Evolutionary conservation across 345 rosid species (phyloP).

Genomic region (Moricandia moricandioides): DNA sequence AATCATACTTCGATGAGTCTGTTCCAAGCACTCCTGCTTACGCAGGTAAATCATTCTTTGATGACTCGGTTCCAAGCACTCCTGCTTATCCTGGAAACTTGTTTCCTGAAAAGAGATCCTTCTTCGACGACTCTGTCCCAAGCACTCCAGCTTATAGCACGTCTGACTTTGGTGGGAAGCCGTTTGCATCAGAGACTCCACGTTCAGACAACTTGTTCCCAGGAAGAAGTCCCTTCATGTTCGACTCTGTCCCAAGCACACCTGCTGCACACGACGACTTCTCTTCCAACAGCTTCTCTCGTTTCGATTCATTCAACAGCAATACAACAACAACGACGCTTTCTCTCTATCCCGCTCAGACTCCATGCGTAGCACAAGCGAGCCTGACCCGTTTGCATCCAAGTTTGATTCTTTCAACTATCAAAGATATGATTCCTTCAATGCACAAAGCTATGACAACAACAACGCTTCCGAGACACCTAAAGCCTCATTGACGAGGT

Average conservation of each 20-base stretch:
- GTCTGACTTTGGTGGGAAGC: slow-evolving; percentile 42
- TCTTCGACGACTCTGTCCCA: slow-evolving; percentile 63
- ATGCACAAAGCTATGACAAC: slow-evolving; percentile 43
- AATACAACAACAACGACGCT: slow-evolving; percentile 33
- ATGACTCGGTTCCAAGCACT: slow-evolving; percentile 72
- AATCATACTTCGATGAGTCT: slow-evolving; percentile 51
- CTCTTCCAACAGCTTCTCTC: slow-evolving; percentile 72
- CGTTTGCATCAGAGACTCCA: slow-evolving; percentile 45
- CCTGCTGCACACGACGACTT: slow-evolving; percentile 63
- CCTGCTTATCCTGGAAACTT: slow-evolving; percentile 49
- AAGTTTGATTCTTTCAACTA: slow-evolving; percentile 63
- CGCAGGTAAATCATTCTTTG: slow-evolving; percentile 39
- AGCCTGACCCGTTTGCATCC: slow-evolving; percentile 46
- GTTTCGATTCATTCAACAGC: slow-evolving; percentile 73
- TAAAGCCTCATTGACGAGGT: slow-evolving; percentile 46
- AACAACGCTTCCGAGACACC: slow-evolving; percentile 41
- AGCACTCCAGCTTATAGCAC: slow-evolving; percentile 63
- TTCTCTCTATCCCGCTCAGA: slow-evolving; percentile 50
- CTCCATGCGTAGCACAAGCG: slow-evolving; percentile 52
- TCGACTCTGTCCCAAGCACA: slow-evolving; percentile 73
- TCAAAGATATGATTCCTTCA: slow-evolving; percentile 55
- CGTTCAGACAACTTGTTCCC: slow-evolving; percentile 42
- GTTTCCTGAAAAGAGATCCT: slow-evolving; percentile 35
- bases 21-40: slow-evolving; percentile 76
- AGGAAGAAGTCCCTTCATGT: slow-evolving; percentile 45